Base-by-base conservation (phyloP, 768 basidiomycete species). In the Chalciporus piperatus region DNA sequence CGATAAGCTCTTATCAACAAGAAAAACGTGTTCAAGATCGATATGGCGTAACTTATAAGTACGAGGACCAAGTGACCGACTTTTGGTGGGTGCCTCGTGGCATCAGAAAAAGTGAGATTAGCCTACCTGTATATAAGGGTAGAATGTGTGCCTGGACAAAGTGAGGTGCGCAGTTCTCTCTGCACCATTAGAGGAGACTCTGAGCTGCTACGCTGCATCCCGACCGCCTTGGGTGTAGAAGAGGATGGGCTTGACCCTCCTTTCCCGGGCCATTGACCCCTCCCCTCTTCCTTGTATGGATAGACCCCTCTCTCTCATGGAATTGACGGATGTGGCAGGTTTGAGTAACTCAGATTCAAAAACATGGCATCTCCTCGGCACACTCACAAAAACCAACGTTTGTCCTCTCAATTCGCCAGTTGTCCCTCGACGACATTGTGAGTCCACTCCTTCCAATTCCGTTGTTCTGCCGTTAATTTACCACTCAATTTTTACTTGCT, bases 381-480 rank as follows among this genome's bases (percentile, higher is more conserved):
- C 50, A 17, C 11, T 13, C 1, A 10, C 30, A 13, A 19, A 47
- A 6, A 41, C 53, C 62, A 67, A 67, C 64, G 64, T 65, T 64
- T 55, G 62, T 52, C 48, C 43, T 41, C 41, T 42, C 48, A 57
- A 66, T 63, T 64, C 50, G 64, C 38, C 47, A 58, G 20, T 23
- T 23, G 32, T 16, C 50, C 46, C 42, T 44, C 40, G 22, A 41
- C 42, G 19, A 48, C 48, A n/a, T 13, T 43, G 54, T 51, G 48
- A 59, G 62, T 40, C 14, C 27, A 25, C 28, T 9, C 51, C 25
- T 50, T 47, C 48, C 52, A 40, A 46, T 58, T 58, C 43, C 20
- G 56, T 56, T 52, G 32, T 25, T 37, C 46, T 65, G 57, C 58
- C 58, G 57, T 66, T 32, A 60, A 54, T 38, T 22, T 27, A 20